These are phyloP conservation scores for Sarocladium brachiariae DNA, from an alignment of 2,329 filamentous ascomycete species.

Conservation along the genomic window DNA sequence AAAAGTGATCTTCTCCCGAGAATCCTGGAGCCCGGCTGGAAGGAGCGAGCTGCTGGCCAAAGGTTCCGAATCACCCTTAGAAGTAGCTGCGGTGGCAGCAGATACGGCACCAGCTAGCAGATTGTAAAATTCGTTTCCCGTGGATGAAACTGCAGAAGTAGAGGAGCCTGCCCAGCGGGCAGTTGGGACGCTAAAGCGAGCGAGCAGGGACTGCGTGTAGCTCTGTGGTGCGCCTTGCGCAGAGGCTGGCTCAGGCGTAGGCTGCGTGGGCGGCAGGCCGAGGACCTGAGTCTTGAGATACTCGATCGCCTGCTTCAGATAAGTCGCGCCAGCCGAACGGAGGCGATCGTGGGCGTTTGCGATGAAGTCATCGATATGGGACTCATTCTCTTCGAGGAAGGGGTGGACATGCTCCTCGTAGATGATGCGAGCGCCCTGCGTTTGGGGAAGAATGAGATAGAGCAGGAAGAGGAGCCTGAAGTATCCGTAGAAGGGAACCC, in stretches of 20 bases:
- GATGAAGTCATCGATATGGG: slow-evolving; percentile 86
- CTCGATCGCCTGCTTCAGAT: slow-evolving; percentile 65
- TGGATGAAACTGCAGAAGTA: slow-evolving; percentile 21
- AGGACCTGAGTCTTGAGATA: slow-evolving; percentile 68
- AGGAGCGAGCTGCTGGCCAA: slow-evolving; percentile 55
- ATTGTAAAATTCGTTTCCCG: slow-evolving; percentile 64
- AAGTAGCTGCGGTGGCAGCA: slow-evolving; percentile 41
- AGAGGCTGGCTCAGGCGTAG: slow-evolving; percentile 29
- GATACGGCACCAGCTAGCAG: slow-evolving; percentile 69
- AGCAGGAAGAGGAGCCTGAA: slow-evolving; percentile 79
- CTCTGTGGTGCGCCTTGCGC: slow-evolving; percentile 33
- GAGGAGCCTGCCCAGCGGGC: slow-evolving; percentile 49
- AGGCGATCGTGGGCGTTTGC: slow-evolving; percentile 71
- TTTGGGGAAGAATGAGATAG: slow-evolving; percentile 94
- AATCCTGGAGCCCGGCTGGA: slow-evolving; percentile 58
- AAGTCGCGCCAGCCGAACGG: slow-evolving; percentile 68
- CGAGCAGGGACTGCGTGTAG: slow-evolving; percentile 78
- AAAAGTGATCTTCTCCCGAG: slow-evolving; percentile 64
- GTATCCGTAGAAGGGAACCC: slow-evolving; percentile 92
- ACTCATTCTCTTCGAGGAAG: slow-evolving; percentile 80
- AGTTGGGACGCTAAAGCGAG: slow-evolving; percentile 76
- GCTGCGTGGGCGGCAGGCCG: slow-evolving; percentile 58
- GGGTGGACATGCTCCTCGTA: slow-evolving; percentile 84
- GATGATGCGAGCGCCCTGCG: slow-evolving; percentile 81
- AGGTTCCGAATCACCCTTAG: slow-evolving; percentile 18